Evolutionary conservation across 768 basidiomycete genomes (phyloP), one percentile per base, ranked within the genome.

Genomic region (Sporobolomyces roseus): DNA sequence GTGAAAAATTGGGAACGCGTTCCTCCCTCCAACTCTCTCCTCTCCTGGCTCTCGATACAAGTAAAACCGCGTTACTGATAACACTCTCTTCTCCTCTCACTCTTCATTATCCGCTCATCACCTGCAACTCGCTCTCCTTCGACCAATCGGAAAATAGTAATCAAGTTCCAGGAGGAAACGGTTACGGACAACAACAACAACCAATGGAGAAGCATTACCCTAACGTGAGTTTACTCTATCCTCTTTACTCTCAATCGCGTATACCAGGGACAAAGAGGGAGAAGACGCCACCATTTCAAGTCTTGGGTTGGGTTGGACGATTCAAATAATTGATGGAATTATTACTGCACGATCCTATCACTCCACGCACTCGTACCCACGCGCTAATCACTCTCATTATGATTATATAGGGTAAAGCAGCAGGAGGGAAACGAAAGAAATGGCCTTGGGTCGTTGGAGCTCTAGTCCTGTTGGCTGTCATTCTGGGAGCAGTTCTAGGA

Each of bases 361-460:
- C 35, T 4, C 21, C 45, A 23, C 13, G 7, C 5, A 17, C 46
- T 17, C 19, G 23, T 1, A 4, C 14, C 25, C 38, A 9, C 14
- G 10, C 48, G 38, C 35, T 41, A 6, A 23, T 46, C 16, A 38
- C 35, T 19, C 54, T 8, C 30, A 10, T 25, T n/a, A 8, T 23
- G 29, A 7, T 9, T 9, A 4, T 13, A 10, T 29, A 46, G 43
- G 43, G 32, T 9, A 59, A 59, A 19, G 23, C 27, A 8, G 5
- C 13, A 13, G 6, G 19, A 33, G 49, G 38, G 48, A 9, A 25
- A n/a, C 50, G 68, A 21, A 59, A 82, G 72, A 33, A 35, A 27
- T 67, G 80, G 82, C 48, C 76, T 78, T 59, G 88, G 85, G 80
- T 85, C 83, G 63, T 91, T 87, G 89, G 79, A 38, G 70, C 63